phyloP scores from a whole-genome alignment of 495 filamentous ascomycete species.

The Penicillium lividum region DNA sequence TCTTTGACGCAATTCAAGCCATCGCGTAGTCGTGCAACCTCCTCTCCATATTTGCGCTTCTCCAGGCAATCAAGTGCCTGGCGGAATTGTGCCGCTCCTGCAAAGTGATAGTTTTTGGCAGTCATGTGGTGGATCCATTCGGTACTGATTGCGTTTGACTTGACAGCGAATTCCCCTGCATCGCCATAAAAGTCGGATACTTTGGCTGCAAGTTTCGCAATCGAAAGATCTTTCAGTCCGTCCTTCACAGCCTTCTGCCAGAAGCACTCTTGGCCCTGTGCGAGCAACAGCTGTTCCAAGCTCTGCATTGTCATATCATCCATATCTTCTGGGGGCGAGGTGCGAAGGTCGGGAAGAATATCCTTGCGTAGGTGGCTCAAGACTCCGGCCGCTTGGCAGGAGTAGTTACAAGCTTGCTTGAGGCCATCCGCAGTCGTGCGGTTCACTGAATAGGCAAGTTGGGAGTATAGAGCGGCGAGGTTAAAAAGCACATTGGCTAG shows the following conservation, averaged over 20 bases:
- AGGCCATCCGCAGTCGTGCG: constrained; percentile 80
- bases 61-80: constrained; percentile 91
- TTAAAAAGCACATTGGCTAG: constrained; percentile 93
- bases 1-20: constrained; percentile 81
- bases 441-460: constrained; percentile 80
- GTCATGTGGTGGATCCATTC: constrained; percentile 99
- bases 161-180: constrained; percentile 82
- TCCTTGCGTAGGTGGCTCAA: constrained; percentile 74
- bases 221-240: constrained; percentile 83
- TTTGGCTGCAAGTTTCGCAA: constrained; percentile 86
- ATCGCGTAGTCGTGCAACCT: constrained; percentile 84
- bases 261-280: constrained; percentile 94
- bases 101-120: constrained; percentile 97
- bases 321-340: constrained; percentile 92
- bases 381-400: constrained; percentile 85
- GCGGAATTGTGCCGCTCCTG: constrained; percentile 93
- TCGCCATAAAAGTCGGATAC: constrained; percentile 90
- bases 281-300: constrained; percentile 79
- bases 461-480: constrained; percentile 87
- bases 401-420: constrained; percentile 87
- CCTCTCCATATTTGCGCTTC: constrained; percentile 93
- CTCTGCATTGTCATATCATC: constrained; percentile 83
- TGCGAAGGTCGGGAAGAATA: constrained; percentile 82
- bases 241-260: constrained; percentile 98
- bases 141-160: constrained; percentile 83